Base-by-base conservation (phyloP, 805 yeast species). In the Lipomyces yamadae region DNA sequence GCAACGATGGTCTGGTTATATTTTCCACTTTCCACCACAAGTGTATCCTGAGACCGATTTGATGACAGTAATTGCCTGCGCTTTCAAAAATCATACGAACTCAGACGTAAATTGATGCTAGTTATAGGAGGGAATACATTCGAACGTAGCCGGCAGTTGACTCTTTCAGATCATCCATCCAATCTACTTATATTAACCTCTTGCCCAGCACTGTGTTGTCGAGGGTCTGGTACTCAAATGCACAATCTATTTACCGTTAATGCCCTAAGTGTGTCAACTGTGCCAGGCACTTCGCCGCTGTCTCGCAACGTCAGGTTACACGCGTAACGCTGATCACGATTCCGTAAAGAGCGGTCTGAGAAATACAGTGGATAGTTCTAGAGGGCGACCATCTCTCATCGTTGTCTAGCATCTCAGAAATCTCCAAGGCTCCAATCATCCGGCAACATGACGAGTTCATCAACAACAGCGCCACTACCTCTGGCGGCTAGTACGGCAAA, bases 391-490 rank as follows among this genome's bases (percentile, higher is more conserved):
- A 15, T 42, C 48, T 18, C 48, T 7, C 37, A 29, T 54, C 57
- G 57, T 29, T 54, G 57, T 15, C 48, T 10, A n/a, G 48, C 57
- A 15, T 13, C 39, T 10, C 48, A 42, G 48, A n/a, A 32, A 32
- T 29, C 57, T 18, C 33, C 13, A 4, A 15, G 33, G 37, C 24
- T 32, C 35, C 62, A 52, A 29, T 32, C 30, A n/a, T 30, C 39
- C 24, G 53, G 18, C 57, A 34, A 6, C 34, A 61, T 61, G 60
- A 59, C 64, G 15, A 58, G 60, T 34, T 48, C 56, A n/a, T 61
- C 64, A 6, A 61, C 64, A 15, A 50, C 32, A 34, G 13, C 48
- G 18, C 35, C 60, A 37, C 55, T 42, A 52, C 10, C 56, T 30
- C n/a, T n/a, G 48, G 56, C 56, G 60, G 34, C n/a, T 33, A 33